Conservation (phyloP, 306 rosid genomes). For the Lathyrus sativus region DNA sequence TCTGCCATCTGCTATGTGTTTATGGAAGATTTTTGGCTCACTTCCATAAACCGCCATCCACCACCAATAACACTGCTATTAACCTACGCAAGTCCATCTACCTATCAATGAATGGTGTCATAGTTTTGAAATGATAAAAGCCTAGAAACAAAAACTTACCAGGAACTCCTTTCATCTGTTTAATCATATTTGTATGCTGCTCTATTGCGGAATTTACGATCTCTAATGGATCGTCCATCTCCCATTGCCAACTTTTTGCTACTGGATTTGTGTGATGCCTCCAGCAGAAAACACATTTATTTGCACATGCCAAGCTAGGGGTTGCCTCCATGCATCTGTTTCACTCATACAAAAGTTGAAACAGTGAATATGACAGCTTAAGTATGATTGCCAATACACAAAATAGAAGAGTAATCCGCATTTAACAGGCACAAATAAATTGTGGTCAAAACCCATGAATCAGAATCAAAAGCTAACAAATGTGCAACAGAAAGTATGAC, state of each 20-base stretch:
- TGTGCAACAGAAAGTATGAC: slow-evolving; percentile 7
- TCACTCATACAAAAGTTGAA: slow-evolving; percentile 37
- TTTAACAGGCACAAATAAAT: slow-evolving; percentile 9
- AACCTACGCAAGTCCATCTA: slow-evolving; percentile 11
- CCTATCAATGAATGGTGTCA: slow-evolving; percentile 23
- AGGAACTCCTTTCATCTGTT: slow-evolving; percentile 99
- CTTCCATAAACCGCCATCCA: no score
- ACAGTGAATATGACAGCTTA: slow-evolving; percentile 32
- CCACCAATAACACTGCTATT: not conserved
- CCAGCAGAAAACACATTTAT: slow-evolving; percentile 99
- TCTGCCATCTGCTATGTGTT: no score
- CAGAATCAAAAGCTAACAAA: slow-evolving; percentile 25
- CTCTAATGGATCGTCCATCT: slow-evolving; percentile 92
- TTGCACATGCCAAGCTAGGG: slow-evolving; percentile 98
- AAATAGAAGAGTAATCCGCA: slow-evolving; percentile 14
- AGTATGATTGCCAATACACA: not conserved
- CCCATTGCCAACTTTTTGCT: slow-evolving; percentile 98
- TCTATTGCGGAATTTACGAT: slow-evolving; percentile 86
- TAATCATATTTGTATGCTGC: slow-evolving; percentile 84
- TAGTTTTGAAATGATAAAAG: slow-evolving; percentile 23
- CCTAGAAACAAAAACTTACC: slow-evolving; percentile 52
- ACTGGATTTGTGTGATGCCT: slow-evolving; percentile 99
- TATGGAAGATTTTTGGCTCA: no score
- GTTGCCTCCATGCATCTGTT: slow-evolving; percentile 98
- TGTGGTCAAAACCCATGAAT: slow-evolving; percentile 4